These are phyloP conservation scores for Myxozyma monticola DNA, from an alignment of 805 yeast genomes.

Conservation along the genomic window DNA sequence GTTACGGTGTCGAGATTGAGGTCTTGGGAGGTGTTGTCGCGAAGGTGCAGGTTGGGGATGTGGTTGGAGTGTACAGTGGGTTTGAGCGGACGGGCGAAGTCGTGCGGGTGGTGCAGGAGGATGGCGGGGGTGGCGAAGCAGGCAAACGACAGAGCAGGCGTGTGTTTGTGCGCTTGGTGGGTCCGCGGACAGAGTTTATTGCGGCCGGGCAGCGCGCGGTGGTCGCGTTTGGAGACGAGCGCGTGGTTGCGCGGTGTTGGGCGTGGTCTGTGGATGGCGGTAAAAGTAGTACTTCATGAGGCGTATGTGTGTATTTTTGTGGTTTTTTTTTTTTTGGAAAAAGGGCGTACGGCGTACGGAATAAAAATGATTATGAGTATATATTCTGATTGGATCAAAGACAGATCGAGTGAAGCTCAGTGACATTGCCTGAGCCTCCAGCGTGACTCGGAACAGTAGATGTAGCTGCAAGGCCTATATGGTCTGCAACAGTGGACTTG, in stretches of 20 bases:
- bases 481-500: no score
- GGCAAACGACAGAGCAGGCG: neutral
- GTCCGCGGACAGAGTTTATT: conserved; percentile 18
- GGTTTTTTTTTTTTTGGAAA: neutral
- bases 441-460: no score
- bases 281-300: no score
- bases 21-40: neutral
- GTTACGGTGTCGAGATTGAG: conserved; percentile 10
- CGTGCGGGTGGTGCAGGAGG: neutral
- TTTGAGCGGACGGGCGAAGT: conserved; percentile 20
- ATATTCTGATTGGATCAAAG: no score
- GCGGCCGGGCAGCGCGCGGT: conserved; percentile 15
- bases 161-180: conserved; percentile 8
- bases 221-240: conserved; percentile 12
- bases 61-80: conserved; percentile 16
- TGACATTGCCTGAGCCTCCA: no score
- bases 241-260: conserved; percentile 8
- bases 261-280: no score
- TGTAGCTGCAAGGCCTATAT: no score
- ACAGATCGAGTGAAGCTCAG: no score
- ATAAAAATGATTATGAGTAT: no score
- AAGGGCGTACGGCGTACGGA: no score
- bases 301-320: neutral
- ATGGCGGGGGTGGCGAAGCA: neutral
- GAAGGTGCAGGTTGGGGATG: conserved; percentile 5